Base-by-base conservation (phyloP, 768 basidiomycete species). In the Termitomyces bulborhizus region DNA sequence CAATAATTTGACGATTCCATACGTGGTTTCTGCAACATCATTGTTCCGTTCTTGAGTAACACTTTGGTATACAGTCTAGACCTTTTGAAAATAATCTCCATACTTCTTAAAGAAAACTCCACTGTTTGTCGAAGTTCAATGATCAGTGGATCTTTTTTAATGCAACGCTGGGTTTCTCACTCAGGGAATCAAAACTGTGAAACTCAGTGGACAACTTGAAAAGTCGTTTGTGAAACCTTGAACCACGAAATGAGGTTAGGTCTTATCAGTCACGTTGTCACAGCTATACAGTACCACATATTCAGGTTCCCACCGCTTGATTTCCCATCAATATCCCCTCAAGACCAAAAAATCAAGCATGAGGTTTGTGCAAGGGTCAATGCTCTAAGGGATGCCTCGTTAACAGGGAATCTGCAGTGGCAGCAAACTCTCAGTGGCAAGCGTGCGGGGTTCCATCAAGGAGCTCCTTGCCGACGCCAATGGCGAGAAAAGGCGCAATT, bases 381-480 rank as follows among this genome's bases (percentile, higher is more conserved):
- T 34, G 15, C 24, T 32, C n/a, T 13, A 32, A 15, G 44, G 48
- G 32, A 7, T 1, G 21, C 8, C 4, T 41, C 3, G 43, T 29
- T 53, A 21, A 56, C 53, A n/a, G 43, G 43, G 21, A n/a, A 71
- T 67, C 68, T 73, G 65, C 36, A 63, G 62, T 61, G 32, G 55
- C 32, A 59, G 62, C 59, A 97, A 96, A 81, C 88, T 97, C 74
- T 92, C 90, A 88, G 95, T 96, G 84, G 84, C 93, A 88, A 96
- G 94, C 87, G 96, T 99, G 92, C 96, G 97, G 86, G 86, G 86
- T 78, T 93, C 90, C 69, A 84, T 98, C 76, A 90, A 90, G 75
- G 91, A 93, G 63, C 83, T 98, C 61, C 82, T 96, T 58, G 84
- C 80, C 55, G 85, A 87, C 16, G 84, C 93, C 66, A 88, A 75